phyloP scores from a whole-genome alignment of 2,329 filamentous ascomycete species.

The Thelonectria olida region DNA sequence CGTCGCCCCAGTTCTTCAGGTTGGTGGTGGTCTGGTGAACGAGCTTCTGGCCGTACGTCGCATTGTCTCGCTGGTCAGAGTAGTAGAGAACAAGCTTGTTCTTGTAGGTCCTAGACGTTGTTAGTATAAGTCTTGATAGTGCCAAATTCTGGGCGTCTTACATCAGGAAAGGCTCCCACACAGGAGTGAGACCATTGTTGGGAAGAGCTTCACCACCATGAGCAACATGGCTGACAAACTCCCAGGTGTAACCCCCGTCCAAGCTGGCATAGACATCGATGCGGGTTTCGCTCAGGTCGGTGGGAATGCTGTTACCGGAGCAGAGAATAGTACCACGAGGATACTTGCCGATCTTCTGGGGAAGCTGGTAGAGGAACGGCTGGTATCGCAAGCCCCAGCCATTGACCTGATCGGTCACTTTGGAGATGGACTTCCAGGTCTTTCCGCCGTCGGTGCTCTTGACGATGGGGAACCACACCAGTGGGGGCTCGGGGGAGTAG shows the following conservation, averaged over 20 bases:
- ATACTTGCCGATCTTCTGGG: slow-evolving; percentile 65
- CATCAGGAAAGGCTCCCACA: slow-evolving; percentile 78
- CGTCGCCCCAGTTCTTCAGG: slow-evolving; percentile 65
- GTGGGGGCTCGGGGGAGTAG: slow-evolving; percentile 64
- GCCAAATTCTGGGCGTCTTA: slow-evolving; percentile 21
- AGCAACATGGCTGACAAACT: slow-evolving; percentile 73
- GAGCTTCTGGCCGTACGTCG: slow-evolving; percentile 72
- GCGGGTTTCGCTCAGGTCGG: slow-evolving; percentile 68
- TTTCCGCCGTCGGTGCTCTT: slow-evolving; percentile 61
- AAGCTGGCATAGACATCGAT: slow-evolving; percentile 75
- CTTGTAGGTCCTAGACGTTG: slow-evolving; percentile 56
- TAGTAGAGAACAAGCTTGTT: slow-evolving; percentile 73
- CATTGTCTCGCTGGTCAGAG: slow-evolving; percentile 72
- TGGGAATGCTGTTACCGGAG: slow-evolving; percentile 68
- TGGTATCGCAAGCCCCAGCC: slow-evolving; percentile 76
- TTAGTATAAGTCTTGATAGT: not conserved
- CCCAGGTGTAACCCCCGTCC: slow-evolving; percentile 70
- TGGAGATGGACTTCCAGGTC: slow-evolving; percentile 72
- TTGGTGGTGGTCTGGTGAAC: slow-evolving; percentile 70
- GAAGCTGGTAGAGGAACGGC: slow-evolving; percentile 73
- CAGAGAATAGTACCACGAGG: slow-evolving; percentile 70
- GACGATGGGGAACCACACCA: slow-evolving; percentile 64
- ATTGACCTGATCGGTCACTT: slow-evolving; percentile 70
- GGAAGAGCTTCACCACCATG: slow-evolving; percentile 67
- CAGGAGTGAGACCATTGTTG: slow-evolving; percentile 71